Percentiles rank a stretch among this genome's conserved stretches.
Conservation (phyloP, 805 yeast genomes). For the Cyberlindnera misumaiensis region DNA sequence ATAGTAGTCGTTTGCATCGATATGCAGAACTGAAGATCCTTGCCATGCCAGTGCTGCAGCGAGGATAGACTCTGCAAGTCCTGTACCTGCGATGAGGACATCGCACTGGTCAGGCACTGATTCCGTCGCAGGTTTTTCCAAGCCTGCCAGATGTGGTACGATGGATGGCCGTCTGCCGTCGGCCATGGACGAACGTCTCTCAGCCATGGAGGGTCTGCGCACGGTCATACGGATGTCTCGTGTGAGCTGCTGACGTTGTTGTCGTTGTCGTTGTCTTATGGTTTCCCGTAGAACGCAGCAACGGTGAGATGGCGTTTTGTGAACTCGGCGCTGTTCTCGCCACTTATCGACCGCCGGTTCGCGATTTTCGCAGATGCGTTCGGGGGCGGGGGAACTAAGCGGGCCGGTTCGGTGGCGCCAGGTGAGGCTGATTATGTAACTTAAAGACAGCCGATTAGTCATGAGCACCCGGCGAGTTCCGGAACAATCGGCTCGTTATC, state of each 20-base stretch:
- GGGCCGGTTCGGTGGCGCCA: no score
- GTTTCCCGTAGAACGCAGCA: no score
- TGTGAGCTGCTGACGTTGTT: not conserved
- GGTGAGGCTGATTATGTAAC: no score
- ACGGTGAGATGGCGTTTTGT: no score
- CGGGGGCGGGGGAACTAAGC: no score
- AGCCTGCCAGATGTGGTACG: slow-evolving; percentile 69
- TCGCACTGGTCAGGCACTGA: slow-evolving; percentile 69
- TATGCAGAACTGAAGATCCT: slow-evolving; percentile 90
- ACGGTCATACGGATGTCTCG: slow-evolving; percentile 17
- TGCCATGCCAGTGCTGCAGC: slow-evolving; percentile 98
- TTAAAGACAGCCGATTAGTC: no score
- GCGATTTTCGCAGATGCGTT: no score
- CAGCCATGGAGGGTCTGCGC: slow-evolving; percentile 61
- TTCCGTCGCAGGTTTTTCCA: slow-evolving; percentile 64
- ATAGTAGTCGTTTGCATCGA: slow-evolving; percentile 77
- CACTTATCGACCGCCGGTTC: no score
- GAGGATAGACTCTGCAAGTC: slow-evolving; percentile 76
- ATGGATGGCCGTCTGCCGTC: slow-evolving; percentile 25
- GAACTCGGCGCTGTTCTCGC: no score
- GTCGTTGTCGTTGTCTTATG: not conserved
- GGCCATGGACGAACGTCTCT: slow-evolving; percentile 52
- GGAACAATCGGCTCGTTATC: no score
- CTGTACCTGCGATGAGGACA: slow-evolving; percentile 89
- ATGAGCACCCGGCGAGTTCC: no score